A percentile compares a stretch with the other conserved stretches of the same genome.
Evolutionary conservation across 2,329 filamentous ascomycete species (phyloP).

Genomic region (Fusarium annulatum): DNA sequence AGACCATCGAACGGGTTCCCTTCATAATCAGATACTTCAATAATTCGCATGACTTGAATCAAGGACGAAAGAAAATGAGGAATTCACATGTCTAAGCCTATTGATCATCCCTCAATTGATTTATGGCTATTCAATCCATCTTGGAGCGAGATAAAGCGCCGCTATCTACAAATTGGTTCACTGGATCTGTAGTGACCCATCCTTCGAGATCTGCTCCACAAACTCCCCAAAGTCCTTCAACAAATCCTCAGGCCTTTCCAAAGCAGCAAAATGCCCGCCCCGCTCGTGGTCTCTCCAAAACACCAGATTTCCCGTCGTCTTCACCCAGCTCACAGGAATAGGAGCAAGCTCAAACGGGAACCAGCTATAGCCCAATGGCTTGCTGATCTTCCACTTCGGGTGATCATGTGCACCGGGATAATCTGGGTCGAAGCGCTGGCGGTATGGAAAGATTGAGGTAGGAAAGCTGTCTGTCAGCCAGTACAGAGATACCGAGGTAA

Average conservation of each 20-base stretch:
- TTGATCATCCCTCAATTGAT: rapidly evolving
- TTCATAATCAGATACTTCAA: not conserved
- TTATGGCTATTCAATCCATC: rapidly evolving
- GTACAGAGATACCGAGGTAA: not conserved
- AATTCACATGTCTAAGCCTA: rapidly evolving
- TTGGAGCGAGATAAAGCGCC: not conserved
- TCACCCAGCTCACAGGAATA: not conserved
- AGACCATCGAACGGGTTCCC: rapidly evolving
- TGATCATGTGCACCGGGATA: rapidly evolving
- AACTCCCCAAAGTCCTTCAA: constrained; percentile 2
- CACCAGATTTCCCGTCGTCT: not conserved
- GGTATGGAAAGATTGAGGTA: constrained; percentile 1
- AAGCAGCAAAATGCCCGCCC: not conserved
- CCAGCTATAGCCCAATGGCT: constrained; percentile 15
- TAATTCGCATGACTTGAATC: not conserved
- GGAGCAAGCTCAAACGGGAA: constrained; percentile 6
- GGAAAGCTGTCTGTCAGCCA: constrained; percentile 5
- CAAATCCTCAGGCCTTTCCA: not conserved
- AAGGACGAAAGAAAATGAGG: rapidly evolving
- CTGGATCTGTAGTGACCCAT: not conserved
- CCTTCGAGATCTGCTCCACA: not conserved
- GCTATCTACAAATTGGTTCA: not conserved
- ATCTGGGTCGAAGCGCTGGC: not conserved
- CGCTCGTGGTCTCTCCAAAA: not conserved
- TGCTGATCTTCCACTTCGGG: not conserved